Conservation (phyloP, 2,329 filamentous ascomycete species). For the Helotiales sp. region DNA sequence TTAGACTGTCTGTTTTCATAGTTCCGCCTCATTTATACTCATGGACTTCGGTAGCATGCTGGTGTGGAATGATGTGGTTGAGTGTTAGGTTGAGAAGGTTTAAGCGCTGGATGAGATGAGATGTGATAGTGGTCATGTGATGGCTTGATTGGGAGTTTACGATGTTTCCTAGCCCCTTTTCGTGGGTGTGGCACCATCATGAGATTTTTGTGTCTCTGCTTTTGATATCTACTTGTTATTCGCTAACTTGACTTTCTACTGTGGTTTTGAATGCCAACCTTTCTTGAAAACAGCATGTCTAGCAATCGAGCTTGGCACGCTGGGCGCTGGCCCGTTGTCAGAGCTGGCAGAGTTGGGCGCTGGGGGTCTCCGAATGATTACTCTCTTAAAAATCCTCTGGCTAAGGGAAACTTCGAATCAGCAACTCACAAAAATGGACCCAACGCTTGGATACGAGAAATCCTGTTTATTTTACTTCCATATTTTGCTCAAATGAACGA, state of each 20-base stretch:
- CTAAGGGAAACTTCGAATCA: too few relatives aligned
- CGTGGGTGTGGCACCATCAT: background rate
- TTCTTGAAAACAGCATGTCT: background rate
- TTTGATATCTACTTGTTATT: background rate
- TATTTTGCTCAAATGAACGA: too few relatives aligned
- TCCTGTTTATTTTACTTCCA: too few relatives aligned
- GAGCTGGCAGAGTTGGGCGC: too few relatives aligned
- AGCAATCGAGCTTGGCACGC: background rate
- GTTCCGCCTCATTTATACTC: conserved; percentile 5
- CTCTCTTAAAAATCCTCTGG: too few relatives aligned
- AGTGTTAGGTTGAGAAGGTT: background rate
- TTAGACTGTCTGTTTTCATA: conserved; percentile 5
- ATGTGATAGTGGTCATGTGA: conserved; percentile 6
- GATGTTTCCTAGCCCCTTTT: background rate
- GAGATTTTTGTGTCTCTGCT: background rate
- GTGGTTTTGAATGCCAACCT: background rate
- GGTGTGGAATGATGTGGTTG: background rate
- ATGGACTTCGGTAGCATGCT: background rate
- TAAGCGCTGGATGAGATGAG: background rate
- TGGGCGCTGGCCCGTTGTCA: too few relatives aligned
- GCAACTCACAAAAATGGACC: too few relatives aligned
- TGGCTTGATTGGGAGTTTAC: background rate
- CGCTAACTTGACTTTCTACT: background rate
- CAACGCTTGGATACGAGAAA: too few relatives aligned
- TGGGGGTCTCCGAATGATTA: too few relatives aligned